Conservation (phyloP, 164 flowering plant genomes). For the Tetrastigma voinierianum region DNA sequence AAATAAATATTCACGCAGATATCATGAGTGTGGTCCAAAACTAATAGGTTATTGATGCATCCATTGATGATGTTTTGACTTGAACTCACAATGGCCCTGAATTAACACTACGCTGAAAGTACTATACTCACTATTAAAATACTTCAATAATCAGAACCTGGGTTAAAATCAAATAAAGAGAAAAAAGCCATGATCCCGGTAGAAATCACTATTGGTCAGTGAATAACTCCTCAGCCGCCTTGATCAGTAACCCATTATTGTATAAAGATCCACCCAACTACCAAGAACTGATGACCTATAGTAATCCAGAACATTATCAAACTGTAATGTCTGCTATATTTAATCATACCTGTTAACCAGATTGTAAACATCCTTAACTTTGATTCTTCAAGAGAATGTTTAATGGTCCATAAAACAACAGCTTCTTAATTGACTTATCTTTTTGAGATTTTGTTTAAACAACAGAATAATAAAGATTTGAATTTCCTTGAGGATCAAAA, state of each 20-base stretch:
- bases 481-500: no score
- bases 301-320: constrained; percentile 1
- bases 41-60: constrained; percentile 49
- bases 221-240: constrained; percentile 31
- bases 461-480: no score
- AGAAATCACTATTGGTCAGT: constrained; percentile 47
- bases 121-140: constrained; percentile 42
- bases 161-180: neutral
- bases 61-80: constrained; percentile 42
- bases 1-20: constrained; percentile 1
- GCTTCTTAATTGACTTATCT: no score
- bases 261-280: constrained; percentile 88
- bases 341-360: constrained; percentile 13
- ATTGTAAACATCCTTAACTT: constrained; percentile 2
- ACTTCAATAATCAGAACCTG: constrained; percentile 7
- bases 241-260: constrained; percentile 15
- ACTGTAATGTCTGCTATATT: neutral
- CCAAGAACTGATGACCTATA: constrained; percentile 54
- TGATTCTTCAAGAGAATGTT: constrained; percentile 40
- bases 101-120: constrained; percentile 91
- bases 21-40: constrained; percentile 81
- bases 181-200: neutral
- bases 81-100: constrained; percentile 93
- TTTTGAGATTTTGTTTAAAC: no score
- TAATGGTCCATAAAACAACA: constrained; percentile 86